phyloP scores from a whole-genome alignment of 257 asterid species.

The Solanum raphanifolium region DNA sequence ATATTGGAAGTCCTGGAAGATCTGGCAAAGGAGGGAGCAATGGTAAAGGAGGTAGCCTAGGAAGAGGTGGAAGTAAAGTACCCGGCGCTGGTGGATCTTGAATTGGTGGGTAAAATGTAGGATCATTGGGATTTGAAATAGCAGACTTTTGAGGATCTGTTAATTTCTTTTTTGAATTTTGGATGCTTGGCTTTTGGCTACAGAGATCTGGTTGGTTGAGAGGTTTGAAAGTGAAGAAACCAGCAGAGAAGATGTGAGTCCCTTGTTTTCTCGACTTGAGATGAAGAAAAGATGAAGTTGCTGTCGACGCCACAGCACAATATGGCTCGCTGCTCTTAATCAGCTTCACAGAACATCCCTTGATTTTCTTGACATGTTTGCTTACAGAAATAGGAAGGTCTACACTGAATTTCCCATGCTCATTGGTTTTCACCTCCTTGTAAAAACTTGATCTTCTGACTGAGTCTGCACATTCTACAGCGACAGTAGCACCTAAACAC shows the following conservation, averaged over 20 bases:
- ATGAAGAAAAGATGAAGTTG: constrained; percentile 41
- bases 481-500: constrained; percentile 63
- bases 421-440: constrained; percentile 46
- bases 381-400: constrained; percentile 50
- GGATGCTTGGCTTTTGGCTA: constrained; percentile 36
- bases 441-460: constrained; percentile 21
- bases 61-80: constrained; percentile 28
- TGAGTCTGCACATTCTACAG: constrained; percentile 47
- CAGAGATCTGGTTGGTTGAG: constrained; percentile 53
- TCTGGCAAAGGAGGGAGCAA: constrained; percentile 48
- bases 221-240: constrained; percentile 76
- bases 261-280: constrained; percentile 49
- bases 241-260: constrained; percentile 69
- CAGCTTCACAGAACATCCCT: constrained; percentile 54
- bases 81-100: constrained; percentile 18
- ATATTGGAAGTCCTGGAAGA: constrained; percentile 44
- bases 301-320: constrained; percentile 58
- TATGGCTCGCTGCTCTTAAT: constrained; percentile 58
- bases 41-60: constrained; percentile 37
- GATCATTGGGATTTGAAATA: constrained; percentile 27
- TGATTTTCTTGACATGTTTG: constrained; percentile 53
- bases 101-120: constrained; percentile 8
- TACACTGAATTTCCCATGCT: constrained; percentile 62
- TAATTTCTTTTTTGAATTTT: neutral
- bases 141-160: constrained; percentile 1